Base-by-base conservation (phyloP, 2,329 filamentous ascomycete species). In the Grosmannia huntii region DNA sequence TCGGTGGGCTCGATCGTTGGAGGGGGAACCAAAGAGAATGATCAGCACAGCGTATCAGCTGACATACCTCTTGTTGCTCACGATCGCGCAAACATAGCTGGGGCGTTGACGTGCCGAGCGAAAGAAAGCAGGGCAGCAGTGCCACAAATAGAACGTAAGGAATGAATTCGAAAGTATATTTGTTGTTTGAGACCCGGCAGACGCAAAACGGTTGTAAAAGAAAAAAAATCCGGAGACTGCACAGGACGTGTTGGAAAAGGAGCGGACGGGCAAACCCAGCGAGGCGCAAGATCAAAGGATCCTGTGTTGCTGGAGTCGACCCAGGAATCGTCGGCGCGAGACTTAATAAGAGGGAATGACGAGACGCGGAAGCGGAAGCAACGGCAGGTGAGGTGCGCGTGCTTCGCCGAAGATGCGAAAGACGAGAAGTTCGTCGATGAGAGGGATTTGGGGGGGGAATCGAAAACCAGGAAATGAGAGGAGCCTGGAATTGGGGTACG, bases 181-280 rank as follows among this genome's bases (percentile, higher is more conserved):
- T 28, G 28, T 25, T 44, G 16, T 16, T 19, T n/a, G 19, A 44
- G 41, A n/a, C 41, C 41, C 41, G 41, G 19, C 41, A 44, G 41
- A 44, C 19, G 16, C 25, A 28, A 50, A 19, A 27, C 23, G 48
- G 48, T 16, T 50, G 12, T 19, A 28, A 27, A 50, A 21, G 6
- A 27, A 50, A 27, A 28, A 25, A 16, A n/a, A 41, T 10, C 51
- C 19, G 21, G 41, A 50, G 28, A 27, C n/a, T 25, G 16, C 9
- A 33, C 55, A 52, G 23, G 19, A 25, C 5, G 33, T 21, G 55
- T 28, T 38, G 33, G 14, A 21, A 62, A 76, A 76, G 75, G 79
- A 82, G 77, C 73, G 79, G 79, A 82, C 79, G 78, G 79, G 68
- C 77, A 73, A 80, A 71, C 78, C 79, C 80, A 82, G 78, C 61